Base-by-base conservation (phyloP, 2,329 filamentous ascomycete genomes). In the Aplosporella prunicola region DNA sequence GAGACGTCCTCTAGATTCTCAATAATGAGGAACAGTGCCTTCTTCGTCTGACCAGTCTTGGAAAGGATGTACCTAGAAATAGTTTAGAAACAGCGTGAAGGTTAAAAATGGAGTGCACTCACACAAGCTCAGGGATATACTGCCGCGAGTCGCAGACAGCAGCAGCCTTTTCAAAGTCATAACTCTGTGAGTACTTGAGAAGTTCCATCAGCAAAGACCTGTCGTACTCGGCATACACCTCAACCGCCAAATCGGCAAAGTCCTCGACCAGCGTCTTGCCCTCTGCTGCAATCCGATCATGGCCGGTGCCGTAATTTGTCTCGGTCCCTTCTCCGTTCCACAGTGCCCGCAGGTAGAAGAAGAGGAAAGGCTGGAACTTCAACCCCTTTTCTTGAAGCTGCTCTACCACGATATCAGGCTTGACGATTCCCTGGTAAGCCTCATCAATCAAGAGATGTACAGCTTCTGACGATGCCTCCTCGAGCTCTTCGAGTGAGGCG, bases 11-110 rank as follows among this genome's bases (percentile, higher is more conserved):
- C 79, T 5, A 98, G 72, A n/a, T 86, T 80, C 51, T 93, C 86
- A 45, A 96, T 93, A 52, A 98, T 96, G 35, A 98, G 74, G 50
- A 82, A 88, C 3, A 98, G 67, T 0, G 93, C 93, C 9, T 83
- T 78, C 59, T 95, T 93, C 49, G 86, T 91, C 58, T 95, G 80
- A 0, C 91, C 91, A 0, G 87, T 96, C 57, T 95, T 95, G 43
- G 87, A 93, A 51, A 96, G 82, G 2, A 98, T 74, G 52, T 91
- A 91, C 10, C 58, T 62, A 26, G 5, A 23, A 13, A 18, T n/a
- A 16, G 9, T 44, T 58, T 35, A 58, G 49, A 27, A 29, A n/a
- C n/a, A 20, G 17, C 5, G 35, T 20, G 11, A 31, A 32, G 7
- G 14, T 14, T 18, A 10, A 14, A 15, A 18, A 29, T 18, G n/a